These are phyloP conservation scores for Populus nigra DNA, from an alignment of 345 rosid genomes.

Conservation along the genomic window DNA sequence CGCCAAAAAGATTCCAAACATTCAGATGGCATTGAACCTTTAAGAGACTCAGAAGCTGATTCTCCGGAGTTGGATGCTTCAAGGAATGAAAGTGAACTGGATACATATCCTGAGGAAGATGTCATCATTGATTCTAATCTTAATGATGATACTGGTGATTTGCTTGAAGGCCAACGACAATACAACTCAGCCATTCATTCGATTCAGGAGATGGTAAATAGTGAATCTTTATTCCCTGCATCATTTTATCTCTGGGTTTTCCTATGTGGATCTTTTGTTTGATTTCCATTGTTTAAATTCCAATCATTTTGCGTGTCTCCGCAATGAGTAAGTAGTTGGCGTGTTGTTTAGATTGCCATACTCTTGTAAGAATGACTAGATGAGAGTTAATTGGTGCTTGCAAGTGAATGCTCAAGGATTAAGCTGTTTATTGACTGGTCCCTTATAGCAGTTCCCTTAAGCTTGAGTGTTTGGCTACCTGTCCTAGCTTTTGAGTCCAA, in stretches of 20 bases:
- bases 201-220: slow-evolving; percentile 83
- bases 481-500: background rate
- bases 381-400: background rate
- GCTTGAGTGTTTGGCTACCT: background rate
- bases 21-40: slow-evolving; percentile 63
- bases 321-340: background rate
- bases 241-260: background rate
- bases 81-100: slow-evolving; percentile 62
- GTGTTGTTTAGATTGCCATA: background rate
- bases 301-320: background rate
- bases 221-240: slow-evolving; percentile 8
- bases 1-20: slow-evolving; percentile 85
- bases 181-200: slow-evolving; percentile 94
- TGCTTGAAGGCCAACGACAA: slow-evolving; percentile 96
- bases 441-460: background rate
- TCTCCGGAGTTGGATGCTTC: slow-evolving; percentile 67
- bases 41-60: slow-evolving; percentile 67
- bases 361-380: background rate
- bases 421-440: background rate
- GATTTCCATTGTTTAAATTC: background rate
- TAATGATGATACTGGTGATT: slow-evolving; percentile 73
- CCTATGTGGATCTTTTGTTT: background rate
- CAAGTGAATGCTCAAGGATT: background rate
- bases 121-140: slow-evolving; percentile 64
- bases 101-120: slow-evolving; percentile 68